Conservation (phyloP, 2,329 filamentous ascomycete genomes). For the Alternaria alternata region DNA sequence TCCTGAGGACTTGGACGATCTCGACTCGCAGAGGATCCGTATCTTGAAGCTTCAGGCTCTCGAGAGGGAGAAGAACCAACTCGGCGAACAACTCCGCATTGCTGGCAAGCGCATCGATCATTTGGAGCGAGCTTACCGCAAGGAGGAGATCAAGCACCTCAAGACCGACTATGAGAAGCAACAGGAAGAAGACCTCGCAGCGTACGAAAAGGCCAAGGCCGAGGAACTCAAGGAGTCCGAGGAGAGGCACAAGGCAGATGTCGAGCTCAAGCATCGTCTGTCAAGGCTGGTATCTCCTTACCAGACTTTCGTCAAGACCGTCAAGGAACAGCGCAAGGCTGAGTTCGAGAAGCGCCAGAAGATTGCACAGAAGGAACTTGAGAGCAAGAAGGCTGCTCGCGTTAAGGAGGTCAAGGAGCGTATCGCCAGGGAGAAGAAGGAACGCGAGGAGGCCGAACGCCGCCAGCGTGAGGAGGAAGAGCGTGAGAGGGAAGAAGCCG, state of each 20-base stretch:
- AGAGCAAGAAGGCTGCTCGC: slow-evolving; percentile 87
- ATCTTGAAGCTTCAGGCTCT: slow-evolving; percentile 94
- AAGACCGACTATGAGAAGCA: slow-evolving; percentile 85
- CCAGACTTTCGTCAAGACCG: slow-evolving; percentile 80
- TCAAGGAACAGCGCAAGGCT: slow-evolving; percentile 87
- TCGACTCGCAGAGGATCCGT: slow-evolving; percentile 72
- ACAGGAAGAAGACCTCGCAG: slow-evolving; percentile 76
- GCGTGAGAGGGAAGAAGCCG: slow-evolving; percentile 79
- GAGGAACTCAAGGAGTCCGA: slow-evolving; percentile 83
- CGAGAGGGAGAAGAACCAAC: slow-evolving; percentile 97
- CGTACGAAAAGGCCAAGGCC: slow-evolving; percentile 80
- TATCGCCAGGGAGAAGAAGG: slow-evolving; percentile 81
- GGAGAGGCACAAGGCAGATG: slow-evolving; percentile 88
- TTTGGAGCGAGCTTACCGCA: slow-evolving; percentile 93
- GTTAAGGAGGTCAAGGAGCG: slow-evolving; percentile 88
- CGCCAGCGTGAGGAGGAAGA: slow-evolving; percentile 85
- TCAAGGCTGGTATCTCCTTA: slow-evolving; percentile 84
- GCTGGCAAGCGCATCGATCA: slow-evolving; percentile 97
- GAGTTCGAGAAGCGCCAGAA: slow-evolving; percentile 96
- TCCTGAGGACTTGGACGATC: slow-evolving; percentile 76
- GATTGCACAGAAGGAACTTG: slow-evolving; percentile 89
- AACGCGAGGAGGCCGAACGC: slow-evolving; percentile 84
- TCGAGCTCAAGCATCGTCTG: slow-evolving; percentile 93
- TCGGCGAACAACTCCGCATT: slow-evolving; percentile 87
- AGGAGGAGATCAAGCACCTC: slow-evolving; percentile 94